These are phyloP conservation scores for Hypoxylon sp. DNA, from an alignment of 2,329 filamentous ascomycete genomes.

Conservation along the genomic window DNA sequence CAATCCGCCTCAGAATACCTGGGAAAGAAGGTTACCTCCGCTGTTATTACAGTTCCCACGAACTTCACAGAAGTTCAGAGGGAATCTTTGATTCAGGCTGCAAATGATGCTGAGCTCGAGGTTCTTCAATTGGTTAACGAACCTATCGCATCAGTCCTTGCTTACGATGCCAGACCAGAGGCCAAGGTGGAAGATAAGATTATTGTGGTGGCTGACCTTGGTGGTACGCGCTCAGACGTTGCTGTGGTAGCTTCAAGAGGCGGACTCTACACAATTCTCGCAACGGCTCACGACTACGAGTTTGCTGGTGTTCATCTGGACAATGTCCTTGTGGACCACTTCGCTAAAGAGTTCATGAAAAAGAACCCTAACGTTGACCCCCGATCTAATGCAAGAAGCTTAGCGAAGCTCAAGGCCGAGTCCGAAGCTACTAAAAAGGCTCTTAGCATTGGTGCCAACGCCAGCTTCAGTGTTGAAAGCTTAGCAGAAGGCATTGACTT, in stretches of 20 bases:
- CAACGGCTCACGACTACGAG: constrained; percentile 96
- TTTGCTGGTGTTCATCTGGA: constrained; percentile 89
- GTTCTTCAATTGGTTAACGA: constrained; percentile 94
- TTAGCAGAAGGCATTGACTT: constrained; percentile 92
- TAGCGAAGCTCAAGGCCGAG: constrained; percentile 94
- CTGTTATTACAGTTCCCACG: constrained; percentile 93
- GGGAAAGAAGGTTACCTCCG: constrained; percentile 93
- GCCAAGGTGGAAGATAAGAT: constrained; percentile 85
- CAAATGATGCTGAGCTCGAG: constrained; percentile 85
- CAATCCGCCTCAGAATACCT: constrained; percentile 91
- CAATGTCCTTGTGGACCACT: constrained; percentile 93
- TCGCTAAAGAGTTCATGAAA: constrained; percentile 99
- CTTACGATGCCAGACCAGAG: constrained; percentile 90
- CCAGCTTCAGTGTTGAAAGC: constrained; percentile 93
- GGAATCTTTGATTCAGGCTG: constrained; percentile 81
- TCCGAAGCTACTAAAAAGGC: constrained; percentile 93
- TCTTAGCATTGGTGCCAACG: constrained; percentile 88
- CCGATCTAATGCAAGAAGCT: constrained; percentile 80
- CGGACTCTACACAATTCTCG: constrained; percentile 95
- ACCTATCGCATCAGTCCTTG: constrained; percentile 88
- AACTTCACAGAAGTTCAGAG: constrained; percentile 93
- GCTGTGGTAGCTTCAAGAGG: constrained; percentile 91
- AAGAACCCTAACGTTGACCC: constrained; percentile 90
- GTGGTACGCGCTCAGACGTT: constrained; percentile 92
- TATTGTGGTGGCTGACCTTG: constrained; percentile 91